Conservation (phyloP, 768 basidiomycete genomes). For the Hypholoma sublateritium region DNA sequence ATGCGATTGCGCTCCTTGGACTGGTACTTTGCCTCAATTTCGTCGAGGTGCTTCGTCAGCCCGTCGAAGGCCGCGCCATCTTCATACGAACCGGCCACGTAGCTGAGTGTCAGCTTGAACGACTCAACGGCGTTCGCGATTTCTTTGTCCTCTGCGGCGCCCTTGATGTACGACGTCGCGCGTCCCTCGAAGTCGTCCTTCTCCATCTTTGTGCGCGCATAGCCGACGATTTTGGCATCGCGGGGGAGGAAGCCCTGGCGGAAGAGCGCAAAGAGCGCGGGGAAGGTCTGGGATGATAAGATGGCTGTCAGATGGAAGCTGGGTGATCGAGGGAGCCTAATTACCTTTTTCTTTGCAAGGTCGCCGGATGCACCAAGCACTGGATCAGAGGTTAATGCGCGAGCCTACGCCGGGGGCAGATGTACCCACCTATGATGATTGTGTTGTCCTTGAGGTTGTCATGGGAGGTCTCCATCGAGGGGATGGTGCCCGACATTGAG, state of each 20-base stretch:
- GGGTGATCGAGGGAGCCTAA: conserved; percentile 6
- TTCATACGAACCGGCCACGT: conserved; percentile 89
- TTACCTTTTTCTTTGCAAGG: conserved; percentile 97
- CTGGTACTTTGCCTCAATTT: conserved; percentile 72
- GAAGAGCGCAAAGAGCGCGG: conserved; percentile 91
- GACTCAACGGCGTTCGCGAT: conserved; percentile 65
- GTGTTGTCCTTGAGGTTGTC: conserved; percentile 85
- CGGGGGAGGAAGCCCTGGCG: conserved; percentile 76
- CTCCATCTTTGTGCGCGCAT: conserved; percentile 96
- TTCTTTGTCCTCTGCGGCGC: conserved; percentile 58
- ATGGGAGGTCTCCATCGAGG: conserved; percentile 79
- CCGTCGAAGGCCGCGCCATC: conserved; percentile 75
- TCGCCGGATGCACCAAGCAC: conserved; percentile 97
- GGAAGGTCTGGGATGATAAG: conserved; percentile 72
- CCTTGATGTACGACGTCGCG: conserved; percentile 83
- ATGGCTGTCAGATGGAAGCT: conserved; percentile 6
- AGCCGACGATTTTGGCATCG: conserved; percentile 89
- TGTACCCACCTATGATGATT: conserved; percentile 73
- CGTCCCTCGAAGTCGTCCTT: conserved; percentile 82
- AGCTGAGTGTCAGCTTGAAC: conserved; percentile 81
- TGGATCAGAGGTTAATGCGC: conserved; percentile 27
- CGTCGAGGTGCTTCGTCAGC: conserved; percentile 73
- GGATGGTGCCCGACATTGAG: conserved; percentile 78
- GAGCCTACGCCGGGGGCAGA: conserved; percentile 8
- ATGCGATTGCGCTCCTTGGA: conserved; percentile 73